These are phyloP conservation scores for Aurantiochytrium sp. DNA, from an alignment of 108 stramenopile species.

Conservation along the genomic window DNA sequence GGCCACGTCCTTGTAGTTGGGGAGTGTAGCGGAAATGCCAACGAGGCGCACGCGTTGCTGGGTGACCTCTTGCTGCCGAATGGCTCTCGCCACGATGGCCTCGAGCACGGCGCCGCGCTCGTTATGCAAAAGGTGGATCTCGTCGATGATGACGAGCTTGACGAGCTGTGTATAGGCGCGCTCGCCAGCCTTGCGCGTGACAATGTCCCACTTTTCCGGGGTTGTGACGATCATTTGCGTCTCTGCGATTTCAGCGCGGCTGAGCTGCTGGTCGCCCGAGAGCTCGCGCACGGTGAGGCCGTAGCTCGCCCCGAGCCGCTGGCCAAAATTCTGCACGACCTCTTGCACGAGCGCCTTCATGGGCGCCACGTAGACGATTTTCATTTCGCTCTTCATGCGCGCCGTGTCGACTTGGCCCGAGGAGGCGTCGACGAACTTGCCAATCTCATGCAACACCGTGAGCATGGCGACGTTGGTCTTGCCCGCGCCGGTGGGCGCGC, in stretches of 20 bases:
- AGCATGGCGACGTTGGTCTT: constrained; percentile 93
- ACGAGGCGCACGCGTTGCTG: constrained; percentile 87
- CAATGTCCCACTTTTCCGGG: constrained; percentile 99
- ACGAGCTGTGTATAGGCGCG: constrained; percentile 94
- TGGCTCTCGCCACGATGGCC: constrained; percentile 86
- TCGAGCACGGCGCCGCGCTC: constrained; percentile 97
- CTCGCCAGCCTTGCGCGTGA: constrained; percentile 97
- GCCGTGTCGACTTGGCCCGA: constrained; percentile 66
- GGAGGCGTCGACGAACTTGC: constrained; percentile 68
- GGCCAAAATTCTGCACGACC: constrained; percentile 87
- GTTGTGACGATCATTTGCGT: constrained; percentile 98
- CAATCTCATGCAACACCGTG: constrained; percentile 87
- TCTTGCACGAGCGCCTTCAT: constrained; percentile 99
- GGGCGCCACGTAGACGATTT: constrained; percentile 98
- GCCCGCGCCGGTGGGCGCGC: constrained; percentile 96
- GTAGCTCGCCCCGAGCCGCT: constrained; percentile 71
- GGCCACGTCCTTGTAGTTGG: constrained; percentile 99
- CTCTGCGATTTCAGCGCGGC: constrained; percentile 87
- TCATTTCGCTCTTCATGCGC: constrained; percentile 88
- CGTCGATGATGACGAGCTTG: constrained; percentile 93
- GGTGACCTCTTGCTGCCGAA: constrained; percentile 90
- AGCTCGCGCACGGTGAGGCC: constrained; percentile 89
- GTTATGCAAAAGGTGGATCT: constrained; percentile 97
- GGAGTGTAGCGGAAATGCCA: constrained; percentile 96
- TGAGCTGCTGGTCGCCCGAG: constrained; percentile 94